A percentile compares a stretch with the other conserved stretches of the same genome.
Conservation (phyloP, 2,329 filamentous ascomycete genomes). For the Calonectria pauciramosa region DNA sequence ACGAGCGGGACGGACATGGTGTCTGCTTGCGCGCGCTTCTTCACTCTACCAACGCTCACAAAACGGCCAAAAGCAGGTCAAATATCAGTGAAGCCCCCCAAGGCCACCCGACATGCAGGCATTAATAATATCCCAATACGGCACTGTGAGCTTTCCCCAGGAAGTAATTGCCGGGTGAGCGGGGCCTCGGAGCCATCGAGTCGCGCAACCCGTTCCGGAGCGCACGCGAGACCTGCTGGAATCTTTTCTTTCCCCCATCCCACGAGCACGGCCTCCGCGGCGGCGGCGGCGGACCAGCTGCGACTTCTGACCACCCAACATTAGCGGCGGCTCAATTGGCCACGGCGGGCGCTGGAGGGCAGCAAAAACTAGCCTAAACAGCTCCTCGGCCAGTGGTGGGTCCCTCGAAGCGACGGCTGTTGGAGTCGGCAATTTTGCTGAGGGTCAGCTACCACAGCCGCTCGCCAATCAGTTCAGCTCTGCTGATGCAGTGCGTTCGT, state of each 20-base stretch:
- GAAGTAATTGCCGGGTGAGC: background rate
- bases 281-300: too few relatives aligned
- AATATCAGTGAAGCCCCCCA: background rate
- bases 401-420: background rate
- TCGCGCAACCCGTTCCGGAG: background rate
- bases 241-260: background rate
- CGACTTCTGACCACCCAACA: background rate
- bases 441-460: background rate
- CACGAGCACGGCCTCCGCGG: background rate
- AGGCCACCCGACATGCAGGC: background rate
- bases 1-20: background rate
- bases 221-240: background rate
- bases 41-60: background rate
- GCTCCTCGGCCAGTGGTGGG: background rate
- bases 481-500: background rate
- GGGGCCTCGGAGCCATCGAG: conserved; percentile 9
- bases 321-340: background rate
- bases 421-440: conserved; percentile 5
- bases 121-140: background rate
- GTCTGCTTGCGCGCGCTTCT: background rate
- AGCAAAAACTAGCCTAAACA: background rate
- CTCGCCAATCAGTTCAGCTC: background rate
- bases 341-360: background rate
- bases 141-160: background rate
- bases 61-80: background rate